phyloP scores from a whole-genome alignment of 192 early-diverging fungal genomes.

The Radiomyces spectabilis region DNA sequence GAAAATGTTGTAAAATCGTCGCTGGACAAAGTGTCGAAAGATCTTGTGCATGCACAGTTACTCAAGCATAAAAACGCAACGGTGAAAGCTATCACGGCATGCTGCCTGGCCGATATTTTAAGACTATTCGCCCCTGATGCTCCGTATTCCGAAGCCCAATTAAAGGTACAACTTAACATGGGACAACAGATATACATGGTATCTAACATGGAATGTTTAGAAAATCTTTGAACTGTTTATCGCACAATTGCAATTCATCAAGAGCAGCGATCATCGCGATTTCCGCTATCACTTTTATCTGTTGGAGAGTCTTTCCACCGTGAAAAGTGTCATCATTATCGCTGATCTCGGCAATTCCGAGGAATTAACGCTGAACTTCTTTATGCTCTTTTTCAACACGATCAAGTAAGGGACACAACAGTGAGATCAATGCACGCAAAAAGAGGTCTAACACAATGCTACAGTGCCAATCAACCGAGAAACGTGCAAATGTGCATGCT shows the following conservation, averaged over 20 bases:
- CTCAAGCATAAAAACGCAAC: constrained; percentile 74
- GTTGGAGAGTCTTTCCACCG: constrained; percentile 80
- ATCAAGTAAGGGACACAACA: not conserved
- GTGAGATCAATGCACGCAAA: no score
- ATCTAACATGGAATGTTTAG: constrained; percentile 22
- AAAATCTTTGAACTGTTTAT: constrained; percentile 80
- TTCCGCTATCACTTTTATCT: constrained; percentile 75
- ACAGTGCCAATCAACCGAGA: constrained; percentile 59
- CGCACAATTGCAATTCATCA: constrained; percentile 60
- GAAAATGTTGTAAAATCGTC: constrained; percentile 64
- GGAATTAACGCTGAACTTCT: constrained; percentile 65
- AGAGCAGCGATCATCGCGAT: constrained; percentile 51
- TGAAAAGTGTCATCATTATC: constrained; percentile 76
- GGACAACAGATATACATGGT: not conserved
- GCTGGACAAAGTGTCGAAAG: constrained; percentile 52
- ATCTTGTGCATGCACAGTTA: constrained; percentile 62
- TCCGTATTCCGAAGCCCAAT: constrained; percentile 72
- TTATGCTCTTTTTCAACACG: constrained; percentile 60
- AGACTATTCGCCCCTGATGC: constrained; percentile 91
- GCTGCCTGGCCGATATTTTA: constrained; percentile 89
- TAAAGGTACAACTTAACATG: no score
- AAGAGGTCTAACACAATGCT: no score
- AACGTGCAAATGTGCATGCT: constrained; percentile 73
- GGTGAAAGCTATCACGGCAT: constrained; percentile 64
- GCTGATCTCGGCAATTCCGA: constrained; percentile 72